Base-by-base conservation (phyloP, 345 rosid genomes). In the Hibiscus trionum region DNA sequence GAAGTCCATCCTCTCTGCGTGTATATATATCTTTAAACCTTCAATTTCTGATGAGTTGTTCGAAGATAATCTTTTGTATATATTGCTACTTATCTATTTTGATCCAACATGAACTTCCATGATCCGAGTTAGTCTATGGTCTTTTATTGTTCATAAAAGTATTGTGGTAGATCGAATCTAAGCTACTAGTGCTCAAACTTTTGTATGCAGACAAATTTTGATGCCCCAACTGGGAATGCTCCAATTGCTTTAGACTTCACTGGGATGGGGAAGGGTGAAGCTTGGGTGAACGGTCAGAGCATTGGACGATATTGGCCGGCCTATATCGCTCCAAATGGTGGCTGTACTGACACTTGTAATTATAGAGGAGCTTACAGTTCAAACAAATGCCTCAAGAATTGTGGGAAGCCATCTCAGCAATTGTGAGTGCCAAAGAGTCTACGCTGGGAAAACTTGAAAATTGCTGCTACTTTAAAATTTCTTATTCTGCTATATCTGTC, bases 281-380 rank as follows among this genome's bases (percentile, higher is more conserved):
- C 97, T 10, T 94, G 98, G 98, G 91, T 94, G 70, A 94, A 94
- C 35, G 97, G 97, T 72, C 93, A 90, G 80, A 91, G 98, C 80
- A 91, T 91, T 69, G 98, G 98, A 60, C 84, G 97, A 47, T 94
- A 88, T 79, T 94, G 98, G 98, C 96, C 98, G 35, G 83, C 87
- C 9, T 77, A 80, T 74, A 44, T 82, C 0, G 70, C 97, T 35
- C 78, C 80, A 27, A 82, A 50, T 52, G 55, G 76, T 4, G 98
- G 91, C 62, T 94, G 98, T 80, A 70, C 84, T 0, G 82, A 78
- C 73, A 80, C 88, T 33, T 94, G 98, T 79, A 66, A 85, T 71
- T 91, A 91, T 81, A 86, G 90, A 81, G 98, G 97, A 77, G 0
- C 85, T 73, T 94, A 86, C 80, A 29, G 63, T 33, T 61, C 98